Evolutionary conservation across 352 stramenopile species (phyloP), one percentile per base, ranked within the genome.

Genomic region (Salisapilia sapeloensis): DNA sequence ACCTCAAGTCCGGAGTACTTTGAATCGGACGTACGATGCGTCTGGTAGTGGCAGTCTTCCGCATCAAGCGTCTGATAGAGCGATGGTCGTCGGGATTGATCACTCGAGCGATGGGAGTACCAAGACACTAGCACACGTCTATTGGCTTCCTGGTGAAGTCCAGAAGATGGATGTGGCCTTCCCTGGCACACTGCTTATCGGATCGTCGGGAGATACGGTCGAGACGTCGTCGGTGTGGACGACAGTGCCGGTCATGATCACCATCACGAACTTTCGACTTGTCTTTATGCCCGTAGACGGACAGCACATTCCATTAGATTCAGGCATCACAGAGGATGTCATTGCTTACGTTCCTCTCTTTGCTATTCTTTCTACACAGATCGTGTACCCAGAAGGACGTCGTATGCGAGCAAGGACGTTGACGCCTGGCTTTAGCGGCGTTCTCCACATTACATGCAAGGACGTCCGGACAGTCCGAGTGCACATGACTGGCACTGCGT

Each of bases 261-360:
- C 53, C 2, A 53, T 84, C 29, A 90, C 74, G 9, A 90, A 84
- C 44, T 90, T 79, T 30, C 56, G 74, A 8, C 57, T 90, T 13
- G 44, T 84, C 3, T 85, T 90, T 27, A 54, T 65, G 6, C 57
- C 64, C 13, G 57, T 78, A 4, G 67, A 85, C 15, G 45, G 53
- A 18, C 56, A 61, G 4, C 44, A 59, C 29, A 31, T 69, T 5
- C 46, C 70, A 12, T 45, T 56, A 16, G 48, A 51, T 34, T 48
- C 47, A 10, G 48, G 35, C 22, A 25, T 13, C 23, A 47, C 58
- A 10, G 50, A 64, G 29, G 58, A 49, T 18, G 46, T 48, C 3
- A 51, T 66, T 22, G 53, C 71, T 11, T 83, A 90, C 37, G 64
- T 86, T 14, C 74, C 74, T 25, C 45, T 86, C 6, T 90, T 90